Evolutionary conservation across 2,329 filamentous ascomycete species (phyloP), one percentile per base, ranked within the genome.

Genomic region (Clonostachys sp.): DNA sequence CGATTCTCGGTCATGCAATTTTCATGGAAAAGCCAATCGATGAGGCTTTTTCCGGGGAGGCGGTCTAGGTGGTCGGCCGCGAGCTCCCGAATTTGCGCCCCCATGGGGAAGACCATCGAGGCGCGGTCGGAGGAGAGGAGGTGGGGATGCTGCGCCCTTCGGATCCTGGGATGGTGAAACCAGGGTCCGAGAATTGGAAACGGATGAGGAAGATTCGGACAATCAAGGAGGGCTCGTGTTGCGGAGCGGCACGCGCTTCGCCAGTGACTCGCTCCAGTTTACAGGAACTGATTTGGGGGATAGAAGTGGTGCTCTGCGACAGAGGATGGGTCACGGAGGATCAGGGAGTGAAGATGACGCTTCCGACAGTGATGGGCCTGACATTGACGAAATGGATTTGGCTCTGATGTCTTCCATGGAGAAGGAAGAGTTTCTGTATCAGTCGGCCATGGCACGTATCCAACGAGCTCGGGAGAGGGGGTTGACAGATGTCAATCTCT

Each of bases 11-110:
- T 71, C 94, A 99, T 74, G 94, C 94, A 58, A 81, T 91, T 54
- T 83, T 97, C 66, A 85, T 97, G 87, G 92, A 97, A 69, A 96
- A 96, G 82, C 92, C 92, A 50, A 96, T 97, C 78, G 94, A 97
- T 85, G 92, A 95, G 91, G 91, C 91, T 96, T 99, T 99, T 96
- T 96, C 92, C 81, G 94, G 95, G 91, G 94, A 99, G 92, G 92
- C 94, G 91, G 94, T 99, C 88, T 99, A 97, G 85, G 81, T 95
- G 91, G 91, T 97, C 94, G 92, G 90, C 92, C 92, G 94, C 94
- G 87, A 94, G 87, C 91, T 96, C 92, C 91, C 81, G 79, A 85
- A 84, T 74, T 71, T 80, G 85, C 87, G 91, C 91, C 91, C 89
- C 86, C 78, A 83, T 91, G 89, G 92, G 92, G 91, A 96, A 96